Percentiles rank a stretch among this genome's conserved stretches.
Conservation (phyloP, 1,139 yeast genomes). For the Magnusiomyces sp. region DNA sequence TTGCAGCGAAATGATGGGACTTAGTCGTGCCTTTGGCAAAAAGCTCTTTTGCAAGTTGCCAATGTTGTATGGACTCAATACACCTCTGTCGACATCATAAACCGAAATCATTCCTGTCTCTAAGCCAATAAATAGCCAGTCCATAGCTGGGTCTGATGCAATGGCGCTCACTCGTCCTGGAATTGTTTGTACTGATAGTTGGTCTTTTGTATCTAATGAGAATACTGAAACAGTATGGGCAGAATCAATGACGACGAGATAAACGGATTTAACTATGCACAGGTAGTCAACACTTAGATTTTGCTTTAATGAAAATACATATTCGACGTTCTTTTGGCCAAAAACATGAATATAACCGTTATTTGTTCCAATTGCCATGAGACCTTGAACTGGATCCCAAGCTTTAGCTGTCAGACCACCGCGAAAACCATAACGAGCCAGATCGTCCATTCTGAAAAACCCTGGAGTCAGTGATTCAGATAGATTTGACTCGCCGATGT, state of each 20-base stretch:
- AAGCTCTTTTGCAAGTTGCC: constrained; percentile 57
- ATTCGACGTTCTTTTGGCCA: constrained; percentile 80
- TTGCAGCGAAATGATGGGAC: constrained; percentile 57
- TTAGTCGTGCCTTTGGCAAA: constrained; percentile 30
- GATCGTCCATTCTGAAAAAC: constrained; percentile 30
- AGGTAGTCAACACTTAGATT: constrained; percentile 43
- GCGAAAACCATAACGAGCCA: constrained; percentile 47
- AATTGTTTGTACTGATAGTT: constrained; percentile 41
- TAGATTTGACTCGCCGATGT: constrained; percentile 27
- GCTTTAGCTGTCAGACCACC: constrained; percentile 60
- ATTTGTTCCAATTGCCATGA: constrained; percentile 72
- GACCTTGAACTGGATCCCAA: constrained; percentile 80
- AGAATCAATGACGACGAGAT: constrained; percentile 60
- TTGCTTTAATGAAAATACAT: constrained; percentile 40
- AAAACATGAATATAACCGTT: constrained; percentile 64
- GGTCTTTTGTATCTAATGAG: constrained; percentile 55
- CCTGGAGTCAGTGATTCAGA: constrained; percentile 31
- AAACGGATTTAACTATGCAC: constrained; percentile 70
- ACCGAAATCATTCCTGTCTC: constrained; percentile 65
- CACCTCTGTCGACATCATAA: constrained; percentile 79
- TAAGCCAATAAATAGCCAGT: constrained; percentile 77
- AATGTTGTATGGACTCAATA: constrained; percentile 54
- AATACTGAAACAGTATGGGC: constrained; percentile 51
- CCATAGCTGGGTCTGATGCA: constrained; percentile 77
- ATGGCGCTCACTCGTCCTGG: constrained; percentile 61